Percentiles rank a stretch among this genome's conserved stretches.
These are phyloP conservation scores for Castanopsis chinensis DNA, from an alignment of 306 rosid genomes.

Conservation along the genomic window DNA sequence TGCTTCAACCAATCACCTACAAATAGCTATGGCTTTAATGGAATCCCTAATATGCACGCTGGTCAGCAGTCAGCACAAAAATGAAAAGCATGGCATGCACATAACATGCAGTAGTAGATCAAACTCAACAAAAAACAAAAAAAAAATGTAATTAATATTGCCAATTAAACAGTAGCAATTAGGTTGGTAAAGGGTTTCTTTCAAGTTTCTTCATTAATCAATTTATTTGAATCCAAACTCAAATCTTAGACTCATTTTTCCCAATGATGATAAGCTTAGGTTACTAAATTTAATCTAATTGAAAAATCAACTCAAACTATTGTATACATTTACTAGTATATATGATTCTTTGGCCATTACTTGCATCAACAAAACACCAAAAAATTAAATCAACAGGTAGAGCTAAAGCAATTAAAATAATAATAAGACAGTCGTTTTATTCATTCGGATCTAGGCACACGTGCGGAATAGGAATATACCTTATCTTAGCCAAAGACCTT, in stretches of 20 bases:
- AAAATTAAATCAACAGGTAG: not conserved
- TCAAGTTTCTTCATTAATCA: not conserved
- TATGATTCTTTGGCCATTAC: not conserved
- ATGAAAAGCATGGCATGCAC: not conserved
- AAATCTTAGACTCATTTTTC: not conserved
- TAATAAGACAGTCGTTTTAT: conserved; percentile 18
- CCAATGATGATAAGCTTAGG: not conserved
- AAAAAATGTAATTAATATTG: not conserved
- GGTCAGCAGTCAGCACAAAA: not conserved
- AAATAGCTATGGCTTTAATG: not conserved
- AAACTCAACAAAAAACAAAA: not conserved
- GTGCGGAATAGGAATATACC: conserved; percentile 34
- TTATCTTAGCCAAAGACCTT: not conserved
- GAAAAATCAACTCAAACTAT: not conserved
- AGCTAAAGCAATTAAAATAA: not conserved
- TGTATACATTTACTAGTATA: too few species aligned
- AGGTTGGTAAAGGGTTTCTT: not conserved
- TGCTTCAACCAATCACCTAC: not conserved
- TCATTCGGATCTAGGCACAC: conserved; percentile 41
- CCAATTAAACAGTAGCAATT: not conserved
- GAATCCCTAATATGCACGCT: not conserved
- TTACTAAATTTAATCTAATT: not conserved
- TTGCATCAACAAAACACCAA: not conserved
- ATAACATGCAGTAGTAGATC: not conserved
- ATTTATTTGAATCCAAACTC: not conserved